Base-by-base conservation (phyloP, 345 rosid genomes). In the Reutealis trisperma region DNA sequence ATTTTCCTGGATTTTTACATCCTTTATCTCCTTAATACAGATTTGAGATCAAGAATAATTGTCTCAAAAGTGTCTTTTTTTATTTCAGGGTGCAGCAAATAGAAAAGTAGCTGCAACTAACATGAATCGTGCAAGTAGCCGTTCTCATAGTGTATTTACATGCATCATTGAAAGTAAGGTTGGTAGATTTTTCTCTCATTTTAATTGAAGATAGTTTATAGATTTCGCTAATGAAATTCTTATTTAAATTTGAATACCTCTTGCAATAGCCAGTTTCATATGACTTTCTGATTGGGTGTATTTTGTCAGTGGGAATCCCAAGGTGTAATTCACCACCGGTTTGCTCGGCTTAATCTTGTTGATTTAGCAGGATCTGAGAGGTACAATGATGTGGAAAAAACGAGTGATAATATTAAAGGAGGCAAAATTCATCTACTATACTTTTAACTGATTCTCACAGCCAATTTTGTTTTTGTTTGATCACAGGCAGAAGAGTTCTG, bases 311-410 rank as follows among this genome's bases (percentile, higher is more conserved):
- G 98, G 98, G 97, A 94, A 84, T 88, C 94, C 64, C 99, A 94
- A 87, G 98, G 98, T 60, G 92, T 94, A 74, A 92, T 84, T 71
- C 98, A 96, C 82, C 99, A 92, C 76, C 94, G 99, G 57, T 96
- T 92, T 91, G 93, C 99, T 74, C 87, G 92, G 72, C 98, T 96
- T 72, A 94, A 96, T 83, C 97, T 96, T 60, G 99, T 96, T 74
- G 99, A 96, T 83, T 85, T 96, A 84, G 98, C 99, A 67, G 99
- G 99, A 73, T 96, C 99, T 51, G 99, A 96, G 79, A 94, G 99
- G 99, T 94, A 90, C 14, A 72, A 14, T 41, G 60, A 54, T 18
- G 60, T 61, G 55, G 6, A 67, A 61, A 21, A 25, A 12, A 32
- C 10, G 21, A 51, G 68, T 42, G 68, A 71, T 59, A 32, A 54